phyloP scores from a whole-genome alignment of 805 yeast genomes.

The Myxozyma melibiosi region DNA sequence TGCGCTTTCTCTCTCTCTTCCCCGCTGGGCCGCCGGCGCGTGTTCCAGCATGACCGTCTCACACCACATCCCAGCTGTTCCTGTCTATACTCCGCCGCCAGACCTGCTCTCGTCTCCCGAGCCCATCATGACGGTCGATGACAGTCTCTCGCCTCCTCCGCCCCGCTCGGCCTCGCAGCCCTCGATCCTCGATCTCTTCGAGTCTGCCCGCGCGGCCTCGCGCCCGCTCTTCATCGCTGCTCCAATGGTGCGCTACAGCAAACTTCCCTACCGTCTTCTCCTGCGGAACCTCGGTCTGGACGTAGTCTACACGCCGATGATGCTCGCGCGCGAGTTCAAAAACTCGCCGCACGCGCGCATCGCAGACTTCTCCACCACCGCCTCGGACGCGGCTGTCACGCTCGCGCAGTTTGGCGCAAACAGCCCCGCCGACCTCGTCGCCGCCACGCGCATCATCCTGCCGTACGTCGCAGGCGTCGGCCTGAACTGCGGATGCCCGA shows the following conservation, averaged over 20 bases:
- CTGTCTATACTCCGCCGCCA: background rate
- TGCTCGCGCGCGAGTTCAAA: constrained; percentile 91
- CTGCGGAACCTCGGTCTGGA: constrained; percentile 41
- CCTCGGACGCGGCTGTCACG: constrained; percentile 58
- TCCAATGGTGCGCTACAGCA: constrained; percentile 97
- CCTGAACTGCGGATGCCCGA: constrained; percentile 96
- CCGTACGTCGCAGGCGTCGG: constrained; percentile 95
- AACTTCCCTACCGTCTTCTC: constrained; percentile 84
- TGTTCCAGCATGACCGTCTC: no score
- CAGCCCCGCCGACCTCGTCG: constrained; percentile 74
- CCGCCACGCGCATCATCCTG: constrained; percentile 85
- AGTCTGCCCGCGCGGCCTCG: constrained; percentile 7
- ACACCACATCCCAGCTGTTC: no score
- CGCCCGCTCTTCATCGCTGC: constrained; percentile 74
- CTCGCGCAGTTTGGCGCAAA: constrained; percentile 91
- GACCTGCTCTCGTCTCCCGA: background rate
- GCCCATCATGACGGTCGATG: constrained; percentile 6
- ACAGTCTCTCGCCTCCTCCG: background rate
- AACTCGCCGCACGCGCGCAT: constrained; percentile 77
- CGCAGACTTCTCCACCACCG: constrained; percentile 82
- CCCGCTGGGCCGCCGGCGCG: no score
- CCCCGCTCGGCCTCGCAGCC: background rate
- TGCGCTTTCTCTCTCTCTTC: no score
- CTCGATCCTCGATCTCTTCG: constrained; percentile 12
- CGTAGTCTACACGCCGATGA: constrained; percentile 77